Base-by-base conservation (phyloP, 148 eudicot species). In the Chenopodium formosanum region DNA sequence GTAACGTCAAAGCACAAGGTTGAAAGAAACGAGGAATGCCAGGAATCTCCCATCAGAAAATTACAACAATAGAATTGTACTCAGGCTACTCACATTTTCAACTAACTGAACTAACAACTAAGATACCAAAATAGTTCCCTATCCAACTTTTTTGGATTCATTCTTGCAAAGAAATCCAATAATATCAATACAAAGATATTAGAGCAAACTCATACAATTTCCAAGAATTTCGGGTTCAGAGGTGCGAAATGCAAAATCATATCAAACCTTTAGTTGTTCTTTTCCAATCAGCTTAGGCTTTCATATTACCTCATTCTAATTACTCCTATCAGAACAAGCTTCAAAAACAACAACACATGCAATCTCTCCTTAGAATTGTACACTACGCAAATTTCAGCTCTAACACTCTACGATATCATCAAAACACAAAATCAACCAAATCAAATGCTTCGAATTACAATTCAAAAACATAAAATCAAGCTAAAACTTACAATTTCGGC, bases 401-500 rank as follows among this genome's bases (percentile, higher is more conserved):
- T 40, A 40, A 40, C 7, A 40, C 73, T 16, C 73, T 1, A 40
- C 44, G 10, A 32, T 31, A 52, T 47, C 56, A 40, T 27, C 32
- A 60, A 60, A 29, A 14, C 37, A 32, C 58, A 13, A 79, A 56
- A 9, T 73, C 27, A 23, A n/a, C 77, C 11, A 52, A 47, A 74
- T n/a, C 63, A 27, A 10, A 2, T 25, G 1, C 5, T 23, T 25
- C 29, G 1, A 72, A 25, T 0, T 19, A 40, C 23, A 67, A 76
- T 56, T 19, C 9, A 62, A 53, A 56, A 10, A 8, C 0, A 27
- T 2, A 8, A 40, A 12, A 31, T 40, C 66, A 34, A 75, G 23
- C 9, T 14, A 12, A 50, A 52, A 78, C 85, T 83, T 82, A 90
- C 95, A 79, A 32, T 79, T 66, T 70, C 32, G 2, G 32, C 32